Conservation (phyloP, 345 rosid genomes). For the Luvunga scandens region DNA sequence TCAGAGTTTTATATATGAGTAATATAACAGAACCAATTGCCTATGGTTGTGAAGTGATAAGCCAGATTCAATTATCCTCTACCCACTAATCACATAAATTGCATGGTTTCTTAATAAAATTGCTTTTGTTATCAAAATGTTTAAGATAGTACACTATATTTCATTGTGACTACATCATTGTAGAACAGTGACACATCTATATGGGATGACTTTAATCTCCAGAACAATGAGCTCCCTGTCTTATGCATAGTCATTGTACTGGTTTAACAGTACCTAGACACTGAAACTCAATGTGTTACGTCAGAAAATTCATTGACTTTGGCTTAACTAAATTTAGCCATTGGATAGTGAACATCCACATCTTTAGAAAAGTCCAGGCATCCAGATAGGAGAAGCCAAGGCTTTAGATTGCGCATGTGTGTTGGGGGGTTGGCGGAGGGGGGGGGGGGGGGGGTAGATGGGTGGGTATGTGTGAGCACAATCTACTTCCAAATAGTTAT, state of each 20-base stretch:
- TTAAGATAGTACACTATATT: not conserved
- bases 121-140: not conserved
- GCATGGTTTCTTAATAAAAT: not conserved
- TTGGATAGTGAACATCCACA: too few species aligned
- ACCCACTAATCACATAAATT: not conserved
- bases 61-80: not conserved
- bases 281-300: not conserved
- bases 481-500: not conserved
- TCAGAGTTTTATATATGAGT: constrained; percentile 13
- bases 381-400: too few species aligned
- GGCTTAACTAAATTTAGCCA: too few species aligned
- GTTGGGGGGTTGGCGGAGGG: too few species aligned
- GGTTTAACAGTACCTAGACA: not conserved
- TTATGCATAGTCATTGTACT: not conserved
- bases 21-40: not conserved
- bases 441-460: too few species aligned
- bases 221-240: not conserved
- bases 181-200: not conserved
- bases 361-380: too few species aligned
- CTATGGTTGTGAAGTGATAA: not conserved
- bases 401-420: too few species aligned
- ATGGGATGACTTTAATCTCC: not conserved
- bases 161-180: not conserved
- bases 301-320: not conserved
- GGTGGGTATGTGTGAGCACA: not conserved